Percentiles rank a stretch among this genome's conserved stretches.
Conservation (phyloP, 148 eudicot genomes). For the Rhododendron mucronatum region DNA sequence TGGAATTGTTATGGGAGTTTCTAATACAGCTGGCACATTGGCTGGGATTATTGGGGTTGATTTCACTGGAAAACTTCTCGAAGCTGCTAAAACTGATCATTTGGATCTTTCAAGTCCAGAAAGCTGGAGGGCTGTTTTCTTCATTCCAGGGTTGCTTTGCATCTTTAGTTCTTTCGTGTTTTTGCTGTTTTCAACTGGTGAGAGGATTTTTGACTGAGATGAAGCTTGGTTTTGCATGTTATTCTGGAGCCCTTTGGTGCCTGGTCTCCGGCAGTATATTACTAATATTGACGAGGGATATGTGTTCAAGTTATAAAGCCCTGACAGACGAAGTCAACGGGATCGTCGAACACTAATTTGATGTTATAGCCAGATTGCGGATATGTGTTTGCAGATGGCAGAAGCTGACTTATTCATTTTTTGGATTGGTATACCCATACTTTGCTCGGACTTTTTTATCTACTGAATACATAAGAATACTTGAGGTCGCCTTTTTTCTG, state of each 20-base stretch:
- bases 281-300: background rate
- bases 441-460: background rate
- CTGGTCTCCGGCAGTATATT: background rate
- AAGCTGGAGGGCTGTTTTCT: conserved; percentile 78
- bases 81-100: conserved; percentile 76
- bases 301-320: background rate
- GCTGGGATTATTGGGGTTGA: conserved; percentile 92
- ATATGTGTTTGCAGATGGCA: background rate
- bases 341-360: background rate
- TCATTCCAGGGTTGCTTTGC: conserved; percentile 83
- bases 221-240: conserved; percentile 5
- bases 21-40: conserved; percentile 91
- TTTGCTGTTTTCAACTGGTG: conserved; percentile 71
- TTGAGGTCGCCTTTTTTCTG: background rate
- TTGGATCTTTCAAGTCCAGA: conserved; percentile 72
- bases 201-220: conserved; percentile 79
- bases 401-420: background rate
- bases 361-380: background rate
- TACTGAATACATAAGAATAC: background rate
- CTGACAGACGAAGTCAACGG: background rate
- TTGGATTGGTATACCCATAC: background rate
- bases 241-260: background rate
- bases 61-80: conserved; percentile 82
- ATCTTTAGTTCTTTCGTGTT: conserved; percentile 70
- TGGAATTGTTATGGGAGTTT: conserved; percentile 95